Evolutionary conservation across 1,284 basidiomycete genomes (phyloP), one percentile per base, ranked within the genome.

Genomic region (Wallemia hederae): DNA sequence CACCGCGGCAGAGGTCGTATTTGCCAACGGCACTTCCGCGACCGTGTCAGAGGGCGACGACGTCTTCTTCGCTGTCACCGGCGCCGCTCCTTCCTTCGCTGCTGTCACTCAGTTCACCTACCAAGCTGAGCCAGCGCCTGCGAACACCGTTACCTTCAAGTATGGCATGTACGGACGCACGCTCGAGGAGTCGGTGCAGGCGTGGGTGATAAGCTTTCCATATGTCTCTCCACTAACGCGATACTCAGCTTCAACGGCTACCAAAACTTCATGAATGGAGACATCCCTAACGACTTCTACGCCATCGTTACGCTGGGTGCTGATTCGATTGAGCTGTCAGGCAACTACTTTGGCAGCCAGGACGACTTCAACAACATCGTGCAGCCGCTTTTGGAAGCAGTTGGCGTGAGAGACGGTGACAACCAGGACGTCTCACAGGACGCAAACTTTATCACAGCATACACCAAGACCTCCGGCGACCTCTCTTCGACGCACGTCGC

Each of bases 1-100:
- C 34, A 59, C 61, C 15, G 59, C 59, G 5, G 63, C 63, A 22
- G 65, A 64, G 34, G 62, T 65, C 11, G 65, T 64, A 3, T 60
- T 65, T 39, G 62, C 62, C 2, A 58, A 58, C 27, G 63, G 64
- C 24, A 63, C 63, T 28, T 27, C 62, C 14, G 31, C 62, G 9
- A 62, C 60, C n/a, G 64, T 60, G 1, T 62, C 62, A 17, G 58
- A 57, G 22, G 60, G 27, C 1, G 11, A 33, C 24, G 39, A 49
- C 19, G 39, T 22, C 5, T 49, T 49, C 39, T 49, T 49, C 22
- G 39, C 39, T 11, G 39, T 49, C n/a, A 49, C 39, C 19, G 39
- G 39, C n/a, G 39, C 39, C 5, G 39, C 39, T 49, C 39, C 39
- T 17, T 49, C 39, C 5, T 49, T 49, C n/a, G 39, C 19, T 22